Percentiles rank a stretch among this genome's conserved stretches.
Conservation (phyloP, 1,284 basidiomycete species). For the Meira miltonrushii region DNA sequence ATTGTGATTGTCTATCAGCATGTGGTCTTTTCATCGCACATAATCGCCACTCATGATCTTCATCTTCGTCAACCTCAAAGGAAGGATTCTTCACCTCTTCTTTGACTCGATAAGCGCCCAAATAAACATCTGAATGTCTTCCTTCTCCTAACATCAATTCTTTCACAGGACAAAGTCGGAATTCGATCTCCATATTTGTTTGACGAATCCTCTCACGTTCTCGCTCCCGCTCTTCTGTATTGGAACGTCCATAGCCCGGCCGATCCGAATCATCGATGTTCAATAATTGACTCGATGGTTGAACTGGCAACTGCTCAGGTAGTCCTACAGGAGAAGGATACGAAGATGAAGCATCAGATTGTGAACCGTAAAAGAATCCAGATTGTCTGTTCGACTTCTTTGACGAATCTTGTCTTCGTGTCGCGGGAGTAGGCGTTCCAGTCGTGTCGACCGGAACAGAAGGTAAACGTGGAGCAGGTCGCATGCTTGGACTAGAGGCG, state of each 20-base stretch:
- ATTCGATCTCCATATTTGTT: slow-evolving; percentile 32
- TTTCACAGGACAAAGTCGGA: slow-evolving; percentile 36
- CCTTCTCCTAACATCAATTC: slow-evolving; percentile 47
- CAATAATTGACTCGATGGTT: too few relatives aligned
- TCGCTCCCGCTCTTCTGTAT: slow-evolving; percentile 34
- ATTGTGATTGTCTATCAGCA: slow-evolving; percentile 43
- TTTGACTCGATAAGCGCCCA: slow-evolving; percentile 32
- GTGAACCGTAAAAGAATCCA: slow-evolving; percentile 24
- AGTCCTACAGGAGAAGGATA: slow-evolving; percentile 16
- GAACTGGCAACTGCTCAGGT: neutral
- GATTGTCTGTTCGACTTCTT: slow-evolving; percentile 12
- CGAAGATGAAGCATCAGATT: slow-evolving; percentile 12
- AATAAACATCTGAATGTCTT: slow-evolving; percentile 43
- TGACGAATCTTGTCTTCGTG: too few relatives aligned
- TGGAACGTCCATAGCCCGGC: slow-evolving; percentile 35
- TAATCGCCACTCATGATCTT: slow-evolving; percentile 26
- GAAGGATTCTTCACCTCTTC: neutral
- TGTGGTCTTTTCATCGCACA: slow-evolving; percentile 50
- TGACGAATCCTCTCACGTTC: slow-evolving; percentile 36
- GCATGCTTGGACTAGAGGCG: slow-evolving; percentile 19
- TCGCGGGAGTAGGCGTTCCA: too few relatives aligned
- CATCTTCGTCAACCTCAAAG: neutral
- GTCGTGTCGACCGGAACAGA: slow-evolving; percentile 1
- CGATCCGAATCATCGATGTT: slow-evolving; percentile 20
- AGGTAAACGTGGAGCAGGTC: slow-evolving; percentile 23